Evolutionary conservation across 257 asterid species (phyloP).

Genomic region (Scutellaria minor): DNA sequence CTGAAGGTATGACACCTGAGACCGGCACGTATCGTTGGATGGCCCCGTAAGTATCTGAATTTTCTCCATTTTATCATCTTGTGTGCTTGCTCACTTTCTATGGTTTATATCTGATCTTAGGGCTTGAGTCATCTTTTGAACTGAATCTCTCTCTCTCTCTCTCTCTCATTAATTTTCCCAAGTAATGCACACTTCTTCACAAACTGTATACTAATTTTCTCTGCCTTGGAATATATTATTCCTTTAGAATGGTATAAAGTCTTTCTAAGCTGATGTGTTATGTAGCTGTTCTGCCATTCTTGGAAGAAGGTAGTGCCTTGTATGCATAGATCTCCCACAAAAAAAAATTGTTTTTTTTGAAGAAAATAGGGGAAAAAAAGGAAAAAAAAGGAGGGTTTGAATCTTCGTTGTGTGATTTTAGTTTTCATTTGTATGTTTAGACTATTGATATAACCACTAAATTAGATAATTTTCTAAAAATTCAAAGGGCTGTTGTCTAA

Average conservation of each 20-base stretch:
- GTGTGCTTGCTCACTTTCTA: not conserved
- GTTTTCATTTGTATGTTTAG: not conserved
- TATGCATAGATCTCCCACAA: not conserved
- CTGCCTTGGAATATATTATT: constrained; percentile 10
- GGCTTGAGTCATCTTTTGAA: not conserved
- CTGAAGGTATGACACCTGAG: constrained; percentile 99
- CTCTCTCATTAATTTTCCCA: not conserved
- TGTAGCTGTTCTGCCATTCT: not conserved
- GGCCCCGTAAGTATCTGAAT: constrained; percentile 89
- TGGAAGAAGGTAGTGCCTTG: not conserved
- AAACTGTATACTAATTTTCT: constrained; percentile 3
- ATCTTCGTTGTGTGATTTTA: not conserved
- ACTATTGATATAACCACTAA: not conserved
- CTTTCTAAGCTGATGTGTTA: not conserved
- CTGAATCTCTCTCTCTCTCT: not conserved
- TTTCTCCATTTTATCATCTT: constrained; percentile 9
- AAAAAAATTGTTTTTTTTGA: not conserved
- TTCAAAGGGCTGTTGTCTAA: not conserved
- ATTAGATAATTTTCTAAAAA: constrained; percentile 2
- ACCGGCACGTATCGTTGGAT: constrained; percentile 99
- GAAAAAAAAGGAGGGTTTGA: not conserved
- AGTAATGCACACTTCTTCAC: not conserved
- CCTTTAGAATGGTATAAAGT: not conserved
- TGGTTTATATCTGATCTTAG: constrained; percentile 9
- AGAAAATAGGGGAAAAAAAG: not conserved